Conservation (phyloP, 352 stramenopile species). For the Peronosclerospora sorghi region DNA sequence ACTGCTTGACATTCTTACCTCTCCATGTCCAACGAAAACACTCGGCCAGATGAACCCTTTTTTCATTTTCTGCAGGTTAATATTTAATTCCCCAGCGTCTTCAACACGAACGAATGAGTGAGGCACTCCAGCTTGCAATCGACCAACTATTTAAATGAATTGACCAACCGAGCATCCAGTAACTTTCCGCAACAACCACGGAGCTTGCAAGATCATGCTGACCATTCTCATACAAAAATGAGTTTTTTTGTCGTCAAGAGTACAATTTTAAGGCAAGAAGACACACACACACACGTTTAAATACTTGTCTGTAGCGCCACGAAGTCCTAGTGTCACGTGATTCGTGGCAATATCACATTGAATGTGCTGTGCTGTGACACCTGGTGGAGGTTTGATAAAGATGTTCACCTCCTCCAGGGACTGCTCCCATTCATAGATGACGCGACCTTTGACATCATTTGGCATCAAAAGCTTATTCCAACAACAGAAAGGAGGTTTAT, state of each 20-base stretch:
- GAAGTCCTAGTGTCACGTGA: slow-evolving; percentile 86
- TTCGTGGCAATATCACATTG: slow-evolving; percentile 83
- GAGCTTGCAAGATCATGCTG: slow-evolving; percentile 87
- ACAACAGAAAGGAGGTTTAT: not conserved
- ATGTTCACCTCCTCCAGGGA: slow-evolving; percentile 92
- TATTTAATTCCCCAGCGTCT: slow-evolving; percentile 84
- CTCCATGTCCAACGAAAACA: slow-evolving; percentile 80
- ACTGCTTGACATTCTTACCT: slow-evolving; percentile 20
- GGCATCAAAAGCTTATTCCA: no score
- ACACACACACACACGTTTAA: slow-evolving; percentile 63
- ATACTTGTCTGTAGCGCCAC: slow-evolving; percentile 83
- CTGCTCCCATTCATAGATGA: slow-evolving; percentile 97
- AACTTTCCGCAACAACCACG: slow-evolving; percentile 90
- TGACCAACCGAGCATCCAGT: slow-evolving; percentile 89
- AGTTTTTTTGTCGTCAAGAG: no score
- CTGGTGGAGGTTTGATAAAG: slow-evolving; percentile 87
- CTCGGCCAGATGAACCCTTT: slow-evolving; percentile 91
- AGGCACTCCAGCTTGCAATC: not conserved
- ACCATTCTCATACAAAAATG: not conserved
- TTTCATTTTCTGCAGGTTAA: slow-evolving; percentile 94
- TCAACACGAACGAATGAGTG: not conserved
- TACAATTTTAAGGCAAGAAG: not conserved
- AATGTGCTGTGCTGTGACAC: slow-evolving; percentile 73
- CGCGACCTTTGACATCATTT: slow-evolving; percentile 24
- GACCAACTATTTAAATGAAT: not conserved